phyloP scores from a whole-genome alignment of 306 rosid species.

The Oxytropis ochrocephala region DNA sequence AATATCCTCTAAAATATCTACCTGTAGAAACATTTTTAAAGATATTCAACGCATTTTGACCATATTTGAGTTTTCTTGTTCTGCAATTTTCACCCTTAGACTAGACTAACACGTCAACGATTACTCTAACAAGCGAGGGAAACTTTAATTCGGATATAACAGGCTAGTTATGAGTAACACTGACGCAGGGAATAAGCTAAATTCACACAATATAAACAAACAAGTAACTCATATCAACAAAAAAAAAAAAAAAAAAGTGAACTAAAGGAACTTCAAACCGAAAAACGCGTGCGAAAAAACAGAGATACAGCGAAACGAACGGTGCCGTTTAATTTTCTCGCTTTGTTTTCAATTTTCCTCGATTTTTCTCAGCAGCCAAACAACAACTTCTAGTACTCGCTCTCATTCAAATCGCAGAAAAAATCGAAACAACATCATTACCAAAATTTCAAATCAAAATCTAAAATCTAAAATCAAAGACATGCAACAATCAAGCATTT shows the following conservation, averaged over 20 bases:
- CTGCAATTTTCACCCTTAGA: not conserved
- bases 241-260: too few relatives aligned
- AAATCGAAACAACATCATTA: not conserved
- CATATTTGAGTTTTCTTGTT: not conserved
- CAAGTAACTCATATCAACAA: not conserved
- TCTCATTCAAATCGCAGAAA: not conserved
- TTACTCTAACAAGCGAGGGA: not conserved
- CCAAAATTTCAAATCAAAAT: not conserved
- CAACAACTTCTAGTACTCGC: not conserved
- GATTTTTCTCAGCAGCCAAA: not conserved
- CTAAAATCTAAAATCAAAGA: not conserved
- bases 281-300: not conserved
- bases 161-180: too few relatives aligned
- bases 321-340: not conserved
- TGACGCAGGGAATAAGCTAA: not conserved
- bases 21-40: not conserved
- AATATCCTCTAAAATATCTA: constrained; percentile 16
- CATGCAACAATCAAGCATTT: constrained; percentile 2
- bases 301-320: not conserved
- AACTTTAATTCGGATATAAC: not conserved
- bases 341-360: not conserved
- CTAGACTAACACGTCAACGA: not conserved
- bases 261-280: not conserved
- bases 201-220: not conserved
- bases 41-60: constrained; percentile 10